A percentile compares a stretch with the other conserved stretches of the same genome.
Evolutionary conservation across 2,329 filamentous ascomycete genomes (phyloP).

Genomic region (Alternaria gaisen): DNA sequence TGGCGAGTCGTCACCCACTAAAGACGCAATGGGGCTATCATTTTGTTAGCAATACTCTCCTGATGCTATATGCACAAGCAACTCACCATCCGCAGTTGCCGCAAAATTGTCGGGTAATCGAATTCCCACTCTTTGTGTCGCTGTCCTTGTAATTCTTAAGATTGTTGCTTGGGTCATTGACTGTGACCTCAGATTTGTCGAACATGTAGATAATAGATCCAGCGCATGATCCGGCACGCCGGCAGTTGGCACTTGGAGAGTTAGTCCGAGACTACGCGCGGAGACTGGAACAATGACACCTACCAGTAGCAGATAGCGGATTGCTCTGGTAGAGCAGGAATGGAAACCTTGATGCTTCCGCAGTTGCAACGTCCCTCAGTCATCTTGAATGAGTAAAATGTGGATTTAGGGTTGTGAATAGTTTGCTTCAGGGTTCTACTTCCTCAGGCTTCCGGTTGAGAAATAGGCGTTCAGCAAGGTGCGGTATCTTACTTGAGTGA

Average conservation of each 20-base stretch:
- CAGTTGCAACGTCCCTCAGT: constrained; percentile 45
- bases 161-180: constrained; percentile 29
- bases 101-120: constrained; percentile 41
- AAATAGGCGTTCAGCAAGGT: not conserved
- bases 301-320: constrained; percentile 45
- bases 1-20: constrained; percentile 22
- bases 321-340: constrained; percentile 32
- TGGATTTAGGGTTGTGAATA: not conserved
- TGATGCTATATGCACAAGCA: not conserved
- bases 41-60: constrained; percentile 3
- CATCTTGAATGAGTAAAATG: constrained; percentile 19
- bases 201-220: constrained; percentile 37
- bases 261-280: not conserved
- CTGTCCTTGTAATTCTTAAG: constrained; percentile 40
- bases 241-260: constrained; percentile 38
- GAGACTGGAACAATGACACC: not conserved
- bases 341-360: constrained; percentile 35
- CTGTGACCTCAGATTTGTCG: constrained; percentile 26
- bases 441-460: not conserved
- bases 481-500: not conserved
- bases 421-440: not conserved
- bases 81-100: constrained; percentile 42
- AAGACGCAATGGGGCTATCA: constrained; percentile 32
- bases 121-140: constrained; percentile 40
- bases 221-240: constrained; percentile 33